Evolutionary conservation across 345 rosid species (phyloP).

Genomic region (Leavenworthia alabamica): DNA sequence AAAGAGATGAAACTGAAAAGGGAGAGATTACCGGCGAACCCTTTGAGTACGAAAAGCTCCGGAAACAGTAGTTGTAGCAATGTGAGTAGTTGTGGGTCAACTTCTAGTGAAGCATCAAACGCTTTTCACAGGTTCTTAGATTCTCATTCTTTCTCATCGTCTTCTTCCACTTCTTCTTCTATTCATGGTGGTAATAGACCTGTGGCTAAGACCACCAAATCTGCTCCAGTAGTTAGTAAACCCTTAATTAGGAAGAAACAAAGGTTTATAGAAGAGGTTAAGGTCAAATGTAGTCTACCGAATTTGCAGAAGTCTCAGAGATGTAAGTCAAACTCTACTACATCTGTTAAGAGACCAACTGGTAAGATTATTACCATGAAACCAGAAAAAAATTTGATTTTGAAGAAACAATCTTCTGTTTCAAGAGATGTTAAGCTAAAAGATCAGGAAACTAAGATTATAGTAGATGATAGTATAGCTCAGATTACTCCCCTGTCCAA

Average conservation of each 20-base stretch:
- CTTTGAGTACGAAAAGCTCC: conserved; percentile 30
- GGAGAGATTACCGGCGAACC: conserved; percentile 33
- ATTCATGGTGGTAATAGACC: too few relatives aligned
- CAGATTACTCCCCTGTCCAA: conserved; percentile 51
- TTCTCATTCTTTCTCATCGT: conserved; percentile 57
- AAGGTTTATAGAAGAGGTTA: conserved; percentile 14
- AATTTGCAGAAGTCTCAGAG: conserved; percentile 26
- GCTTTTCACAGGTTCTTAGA: conserved; percentile 80
- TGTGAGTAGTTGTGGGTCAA: conserved; percentile 29
- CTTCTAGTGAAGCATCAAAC: conserved; percentile 54
- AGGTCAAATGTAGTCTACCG: conserved; percentile 9
- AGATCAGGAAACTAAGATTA: conserved; percentile 15
- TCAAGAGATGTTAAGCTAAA: conserved; percentile 24
- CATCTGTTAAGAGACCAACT: conserved; percentile 32
- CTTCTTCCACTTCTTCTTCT: conserved; percentile 45
- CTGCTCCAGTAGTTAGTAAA: conserved; percentile 42
- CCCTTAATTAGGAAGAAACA: conserved; percentile 31
- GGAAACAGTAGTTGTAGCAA: conserved; percentile 12
- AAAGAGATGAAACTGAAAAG: conserved; percentile 23
- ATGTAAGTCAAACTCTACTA: conserved; percentile 24
- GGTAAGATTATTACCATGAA: conserved; percentile 13
- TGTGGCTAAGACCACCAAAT: conserved; percentile 40
- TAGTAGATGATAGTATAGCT: conserved; percentile 24
- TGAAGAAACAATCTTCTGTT: conserved; percentile 28
- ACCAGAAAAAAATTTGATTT: conserved; percentile 23